phyloP scores from a whole-genome alignment of 2,329 filamentous ascomycete genomes.

The Apiospora aurea region DNA sequence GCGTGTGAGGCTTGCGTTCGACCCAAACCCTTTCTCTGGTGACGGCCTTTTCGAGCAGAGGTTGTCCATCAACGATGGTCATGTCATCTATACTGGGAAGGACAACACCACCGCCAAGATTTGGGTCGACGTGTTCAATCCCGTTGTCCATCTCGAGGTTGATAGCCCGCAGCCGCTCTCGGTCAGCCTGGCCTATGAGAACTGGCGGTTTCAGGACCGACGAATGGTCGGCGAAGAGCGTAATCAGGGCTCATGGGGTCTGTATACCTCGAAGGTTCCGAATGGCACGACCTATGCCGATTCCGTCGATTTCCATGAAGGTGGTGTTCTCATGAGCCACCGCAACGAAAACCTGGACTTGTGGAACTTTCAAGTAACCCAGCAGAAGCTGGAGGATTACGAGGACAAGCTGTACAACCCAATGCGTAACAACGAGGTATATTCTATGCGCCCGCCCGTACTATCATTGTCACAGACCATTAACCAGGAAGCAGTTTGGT shows the following conservation, averaged over 20 bases:
- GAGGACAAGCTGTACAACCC: conserved; percentile 16
- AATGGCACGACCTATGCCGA: conserved; percentile 21
- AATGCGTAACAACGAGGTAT: conserved; percentile 18
- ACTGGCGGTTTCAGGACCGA: conserved; percentile 10
- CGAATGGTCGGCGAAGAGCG: conserved; percentile 21
- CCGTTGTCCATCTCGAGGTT: conserved; percentile 11
- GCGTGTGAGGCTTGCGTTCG: conserved; percentile 16
- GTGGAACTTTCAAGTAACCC: conserved; percentile 13
- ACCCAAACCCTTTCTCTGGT: conserved; percentile 22
- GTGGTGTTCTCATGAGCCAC: conserved; percentile 19
- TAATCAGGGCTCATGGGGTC: conserved; percentile 19
- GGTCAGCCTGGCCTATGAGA: conserved; percentile 11
- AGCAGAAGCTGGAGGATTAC: conserved; percentile 2
- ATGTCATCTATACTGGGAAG: conserved; percentile 11
- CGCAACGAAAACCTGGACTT: conserved; percentile 21
- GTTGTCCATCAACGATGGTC: conserved; percentile 13
- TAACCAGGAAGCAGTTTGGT: neutral
- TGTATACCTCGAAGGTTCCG: conserved; percentile 20
- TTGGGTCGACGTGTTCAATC: conserved; percentile 20
- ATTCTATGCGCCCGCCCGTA: no score
- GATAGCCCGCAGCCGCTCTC: conserved; percentile 11
- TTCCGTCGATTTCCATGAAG: conserved; percentile 1
- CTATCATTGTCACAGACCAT: neutral
- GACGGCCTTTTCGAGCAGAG: conserved; percentile 2
- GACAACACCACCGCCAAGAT: conserved; percentile 21